Percentiles rank a stretch among this genome's conserved stretches.
Evolutionary conservation across 306 rosid species (phyloP).

Genomic region (Comarum palustre): DNA sequence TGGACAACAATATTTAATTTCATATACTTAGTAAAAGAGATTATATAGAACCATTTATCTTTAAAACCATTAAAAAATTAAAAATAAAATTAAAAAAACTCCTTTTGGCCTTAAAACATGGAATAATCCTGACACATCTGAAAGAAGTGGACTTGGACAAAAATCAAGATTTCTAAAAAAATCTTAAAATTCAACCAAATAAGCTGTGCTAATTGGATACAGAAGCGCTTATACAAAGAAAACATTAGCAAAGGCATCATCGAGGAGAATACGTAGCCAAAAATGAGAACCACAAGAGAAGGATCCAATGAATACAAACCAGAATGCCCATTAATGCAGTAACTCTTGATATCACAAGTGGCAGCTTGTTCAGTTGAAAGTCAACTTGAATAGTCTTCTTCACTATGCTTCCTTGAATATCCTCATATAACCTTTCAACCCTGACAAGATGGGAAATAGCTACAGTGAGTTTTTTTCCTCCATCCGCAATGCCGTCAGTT

Average conservation of each 20-base stretch:
- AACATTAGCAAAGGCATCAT: not conserved
- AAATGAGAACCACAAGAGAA: slow-evolving; percentile 9
- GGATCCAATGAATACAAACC: slow-evolving; percentile 46
- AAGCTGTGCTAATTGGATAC: not conserved
- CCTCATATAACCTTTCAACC: slow-evolving; percentile 72
- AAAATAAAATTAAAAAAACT: too few species aligned
- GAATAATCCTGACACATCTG: not conserved
- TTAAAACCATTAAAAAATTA: not conserved
- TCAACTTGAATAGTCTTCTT: slow-evolving; percentile 35
- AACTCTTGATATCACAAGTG: slow-evolving; percentile 78
- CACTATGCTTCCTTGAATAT: slow-evolving; percentile 50
- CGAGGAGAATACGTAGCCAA: slow-evolving; percentile 6
- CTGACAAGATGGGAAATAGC: slow-evolving; percentile 40
- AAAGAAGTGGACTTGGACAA: not conserved
- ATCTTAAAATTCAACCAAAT: not conserved
- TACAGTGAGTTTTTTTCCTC: slow-evolving; percentile 25
- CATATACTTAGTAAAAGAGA: not conserved
- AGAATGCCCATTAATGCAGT: slow-evolving; percentile 88
- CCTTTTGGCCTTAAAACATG: not conserved
- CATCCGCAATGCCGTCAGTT: not conserved
- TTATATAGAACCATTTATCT: not conserved
- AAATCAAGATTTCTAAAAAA: not conserved
- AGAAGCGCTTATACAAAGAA: not conserved
- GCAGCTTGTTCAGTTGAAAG: slow-evolving; percentile 58
- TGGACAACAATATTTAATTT: not conserved